These are phyloP conservation scores for Aphanoascus verrucosus DNA, from an alignment of 2,329 filamentous ascomycete genomes.

Conservation along the genomic window DNA sequence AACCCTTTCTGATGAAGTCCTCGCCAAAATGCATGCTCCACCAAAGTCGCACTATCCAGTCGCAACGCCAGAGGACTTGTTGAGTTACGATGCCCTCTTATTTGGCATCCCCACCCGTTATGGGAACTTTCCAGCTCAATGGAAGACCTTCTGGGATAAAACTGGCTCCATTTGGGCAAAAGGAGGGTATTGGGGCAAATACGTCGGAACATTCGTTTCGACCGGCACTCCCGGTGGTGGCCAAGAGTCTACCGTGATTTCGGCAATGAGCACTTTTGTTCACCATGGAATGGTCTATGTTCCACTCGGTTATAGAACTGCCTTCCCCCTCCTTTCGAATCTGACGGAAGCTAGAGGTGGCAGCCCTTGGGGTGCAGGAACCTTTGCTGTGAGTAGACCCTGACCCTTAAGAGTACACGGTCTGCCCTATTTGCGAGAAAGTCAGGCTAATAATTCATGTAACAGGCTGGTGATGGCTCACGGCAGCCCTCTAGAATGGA, in stretches of 20 bases:
- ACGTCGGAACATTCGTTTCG: slow-evolving; percentile 80
- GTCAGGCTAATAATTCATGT: slow-evolving; percentile 10
- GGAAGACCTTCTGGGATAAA: slow-evolving; percentile 77
- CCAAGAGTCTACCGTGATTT: slow-evolving; percentile 78
- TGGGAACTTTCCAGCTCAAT: slow-evolving; percentile 95
- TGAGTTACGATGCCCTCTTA: slow-evolving; percentile 76
- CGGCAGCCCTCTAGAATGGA: slow-evolving; percentile 68
- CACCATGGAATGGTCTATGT: slow-evolving; percentile 97
- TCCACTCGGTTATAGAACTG: slow-evolving; percentile 81
- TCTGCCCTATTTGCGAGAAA: not conserved
- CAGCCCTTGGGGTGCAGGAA: slow-evolving; percentile 85
- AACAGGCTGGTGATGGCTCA: slow-evolving; percentile 58
- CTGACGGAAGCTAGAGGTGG: slow-evolving; percentile 75
- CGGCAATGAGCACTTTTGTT: slow-evolving; percentile 69
- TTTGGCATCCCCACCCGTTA: slow-evolving; percentile 92
- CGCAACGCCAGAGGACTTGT: slow-evolving; percentile 51
- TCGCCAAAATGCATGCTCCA: slow-evolving; percentile 84
- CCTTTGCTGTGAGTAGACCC: slow-evolving; percentile 54
- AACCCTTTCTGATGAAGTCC: slow-evolving; percentile 73
- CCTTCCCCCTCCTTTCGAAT: slow-evolving; percentile 60
- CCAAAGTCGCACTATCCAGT: slow-evolving; percentile 59
- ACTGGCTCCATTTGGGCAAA: slow-evolving; percentile 73
- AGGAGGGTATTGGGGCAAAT: slow-evolving; percentile 75
- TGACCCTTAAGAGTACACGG: no score
- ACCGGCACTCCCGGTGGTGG: slow-evolving; percentile 79